Percentiles rank a stretch among this genome's conserved stretches.
Conservation (phyloP, 73 alveolate genomes). For the Paramecium primaurelia region DNA sequence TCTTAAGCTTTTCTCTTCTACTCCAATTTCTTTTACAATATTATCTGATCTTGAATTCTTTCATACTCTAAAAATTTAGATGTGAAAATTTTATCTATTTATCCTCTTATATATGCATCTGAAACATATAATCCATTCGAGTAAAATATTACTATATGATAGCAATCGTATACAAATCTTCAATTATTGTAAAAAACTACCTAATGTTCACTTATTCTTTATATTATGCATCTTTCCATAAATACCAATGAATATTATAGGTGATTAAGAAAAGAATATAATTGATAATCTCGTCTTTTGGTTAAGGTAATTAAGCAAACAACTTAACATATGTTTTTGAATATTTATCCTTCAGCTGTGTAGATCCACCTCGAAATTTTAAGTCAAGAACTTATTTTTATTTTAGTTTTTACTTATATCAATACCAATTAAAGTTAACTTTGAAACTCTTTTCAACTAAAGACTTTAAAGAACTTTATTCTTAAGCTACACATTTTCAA, state of each 20-base stretch:
- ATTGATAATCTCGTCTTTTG: slow-evolving; percentile 59
- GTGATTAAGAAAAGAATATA: slow-evolving; percentile 41
- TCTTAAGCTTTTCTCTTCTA: slow-evolving; percentile 31
- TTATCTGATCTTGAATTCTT: slow-evolving; percentile 42
- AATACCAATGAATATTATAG: slow-evolving; percentile 46
- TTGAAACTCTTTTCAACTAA: background rate
- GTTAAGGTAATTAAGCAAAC: slow-evolving; percentile 49
- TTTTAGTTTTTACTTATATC: background rate
- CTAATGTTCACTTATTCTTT: slow-evolving; percentile 38
- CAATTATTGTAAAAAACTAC: background rate
- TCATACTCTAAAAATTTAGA: slow-evolving; percentile 58
- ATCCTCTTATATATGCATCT: slow-evolving; percentile 47
- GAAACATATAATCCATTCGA: slow-evolving; percentile 57
- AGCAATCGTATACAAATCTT: slow-evolving; percentile 61
- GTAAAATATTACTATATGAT: slow-evolving; percentile 48
- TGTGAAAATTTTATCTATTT: slow-evolving; percentile 57
- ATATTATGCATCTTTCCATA: slow-evolving; percentile 30
- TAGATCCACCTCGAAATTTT: background rate
- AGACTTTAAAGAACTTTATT: slow-evolving; percentile 24
- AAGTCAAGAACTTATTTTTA: background rate
- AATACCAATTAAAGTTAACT: slow-evolving; percentile 1
- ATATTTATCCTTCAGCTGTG: slow-evolving; percentile 11
- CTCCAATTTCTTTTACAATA: slow-evolving; percentile 26
- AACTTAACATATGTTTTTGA: slow-evolving; percentile 49
- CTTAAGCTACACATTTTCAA: background rate